A percentile compares a stretch with the other conserved stretches of the same genome.
Conservation (phyloP, 306 rosid species). For the Canavalia ensiformis region DNA sequence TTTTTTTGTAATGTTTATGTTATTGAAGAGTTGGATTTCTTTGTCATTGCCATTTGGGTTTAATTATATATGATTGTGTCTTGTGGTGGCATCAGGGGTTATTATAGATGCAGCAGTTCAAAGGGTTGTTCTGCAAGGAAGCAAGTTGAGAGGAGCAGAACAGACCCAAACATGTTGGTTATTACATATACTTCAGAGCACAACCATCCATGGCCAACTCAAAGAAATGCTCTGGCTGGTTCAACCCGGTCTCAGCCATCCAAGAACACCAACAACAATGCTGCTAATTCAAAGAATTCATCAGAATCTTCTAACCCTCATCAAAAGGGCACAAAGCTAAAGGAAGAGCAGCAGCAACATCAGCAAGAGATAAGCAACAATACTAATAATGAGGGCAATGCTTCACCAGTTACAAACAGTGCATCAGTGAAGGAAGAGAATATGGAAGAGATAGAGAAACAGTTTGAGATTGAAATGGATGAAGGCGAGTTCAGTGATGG, state of each 20-base stretch:
- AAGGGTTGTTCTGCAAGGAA: constrained; percentile 95
- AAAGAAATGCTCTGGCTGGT: constrained; percentile 91
- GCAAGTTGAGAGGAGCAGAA: constrained; percentile 92
- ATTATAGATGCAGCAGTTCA: constrained; percentile 95
- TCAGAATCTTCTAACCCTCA: constrained; percentile 34
- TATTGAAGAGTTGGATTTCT: background rate
- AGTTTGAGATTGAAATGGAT: constrained; percentile 55
- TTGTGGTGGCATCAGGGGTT: constrained; percentile 64
- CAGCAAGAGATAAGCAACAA: constrained; percentile 39
- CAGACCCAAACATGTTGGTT: constrained; percentile 94
- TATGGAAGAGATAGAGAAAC: constrained; percentile 60
- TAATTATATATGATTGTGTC: background rate
- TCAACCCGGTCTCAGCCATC: constrained; percentile 78
- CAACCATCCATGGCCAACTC: constrained; percentile 99
- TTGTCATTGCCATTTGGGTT: background rate
- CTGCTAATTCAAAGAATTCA: constrained; percentile 43
- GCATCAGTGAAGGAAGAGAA: constrained; percentile 65
- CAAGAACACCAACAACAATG: constrained; percentile 52
- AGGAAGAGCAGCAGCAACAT: constrained; percentile 59
- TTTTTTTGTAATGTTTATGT: background rate
- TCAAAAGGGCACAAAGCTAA: constrained; percentile 51
- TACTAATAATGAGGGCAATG: constrained; percentile 42
- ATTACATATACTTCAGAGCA: constrained; percentile 96
- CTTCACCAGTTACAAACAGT: constrained; percentile 46
- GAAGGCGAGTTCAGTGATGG: constrained; percentile 65